These are phyloP conservation scores for Talaromyces borbonicus DNA, from an alignment of 495 filamentous ascomycete genomes.

Conservation along the genomic window DNA sequence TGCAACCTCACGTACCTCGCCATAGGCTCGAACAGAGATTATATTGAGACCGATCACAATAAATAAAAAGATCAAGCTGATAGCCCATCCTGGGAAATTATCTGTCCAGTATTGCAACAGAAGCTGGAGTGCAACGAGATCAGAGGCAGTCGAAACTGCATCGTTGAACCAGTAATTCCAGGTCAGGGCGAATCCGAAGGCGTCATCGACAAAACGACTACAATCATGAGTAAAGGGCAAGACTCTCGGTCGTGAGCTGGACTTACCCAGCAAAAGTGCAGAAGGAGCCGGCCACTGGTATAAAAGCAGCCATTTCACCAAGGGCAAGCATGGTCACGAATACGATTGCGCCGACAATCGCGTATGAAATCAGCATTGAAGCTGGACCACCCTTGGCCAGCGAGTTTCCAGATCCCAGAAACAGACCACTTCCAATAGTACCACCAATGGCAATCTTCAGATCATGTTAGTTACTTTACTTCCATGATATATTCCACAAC, in stretches of 20 bases:
- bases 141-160: constrained; percentile 44
- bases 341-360: constrained; percentile 42
- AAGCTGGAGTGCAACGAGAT: constrained; percentile 45
- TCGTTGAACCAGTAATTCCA: constrained; percentile 63
- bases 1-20: constrained; percentile 31
- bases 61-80: constrained; percentile 43
- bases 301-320: constrained; percentile 42
- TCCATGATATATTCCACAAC: no score
- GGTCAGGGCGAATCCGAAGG: constrained; percentile 63
- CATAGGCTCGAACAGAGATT: constrained; percentile 42
- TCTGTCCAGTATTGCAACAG: constrained; percentile 44
- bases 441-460: constrained; percentile 66
- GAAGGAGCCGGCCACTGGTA: constrained; percentile 41
- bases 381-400: constrained; percentile 56
- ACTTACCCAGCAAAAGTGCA: constrained; percentile 43
- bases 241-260: background rate
- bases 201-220: constrained; percentile 57
- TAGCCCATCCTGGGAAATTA: constrained; percentile 41
- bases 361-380: constrained; percentile 59
- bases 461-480: no score
- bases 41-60: constrained; percentile 40
- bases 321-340: constrained; percentile 41
- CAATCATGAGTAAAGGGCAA: background rate
- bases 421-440: constrained; percentile 67
- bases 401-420: constrained; percentile 58